A percentile compares a stretch with the other conserved stretches of the same genome.
These are phyloP conservation scores for Pulveroboletus sp. DNA, from an alignment of 768 basidiomycete genomes.

Conservation along the genomic window DNA sequence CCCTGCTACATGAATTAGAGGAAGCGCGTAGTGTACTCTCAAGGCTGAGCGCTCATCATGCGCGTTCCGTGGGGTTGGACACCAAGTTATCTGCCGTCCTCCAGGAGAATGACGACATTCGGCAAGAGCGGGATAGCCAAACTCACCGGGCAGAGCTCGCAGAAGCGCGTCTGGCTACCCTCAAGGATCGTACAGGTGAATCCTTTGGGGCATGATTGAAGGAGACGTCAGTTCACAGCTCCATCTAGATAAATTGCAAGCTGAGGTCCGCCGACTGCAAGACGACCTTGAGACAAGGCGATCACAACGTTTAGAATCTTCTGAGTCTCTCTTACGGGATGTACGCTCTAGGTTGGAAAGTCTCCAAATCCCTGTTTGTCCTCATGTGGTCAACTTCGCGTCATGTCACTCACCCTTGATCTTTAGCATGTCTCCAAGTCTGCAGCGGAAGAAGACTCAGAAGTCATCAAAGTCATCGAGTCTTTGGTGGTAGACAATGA, in stretches of 20 bases:
- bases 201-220: background rate
- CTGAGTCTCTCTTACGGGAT: conserved; percentile 62
- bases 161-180: conserved; percentile 57
- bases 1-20: conserved; percentile 67
- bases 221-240: conserved; percentile 3
- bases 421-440: conserved; percentile 38
- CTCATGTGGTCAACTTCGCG: background rate
- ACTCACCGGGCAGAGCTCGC: conserved; percentile 60
- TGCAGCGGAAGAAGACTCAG: conserved; percentile 42
- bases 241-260: conserved; percentile 59
- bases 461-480: conserved; percentile 68
- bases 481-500: conserved; percentile 87
- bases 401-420: conserved; percentile 14
- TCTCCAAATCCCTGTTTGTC: conserved; percentile 54
- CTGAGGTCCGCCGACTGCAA: conserved; percentile 60
- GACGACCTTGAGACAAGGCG: conserved; percentile 59
- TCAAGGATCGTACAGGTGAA: conserved; percentile 66
- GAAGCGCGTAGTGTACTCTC: conserved; percentile 64
- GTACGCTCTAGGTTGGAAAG: conserved; percentile 59
- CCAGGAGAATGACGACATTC: conserved; percentile 78
- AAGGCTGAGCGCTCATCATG: conserved; percentile 63
- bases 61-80: conserved; percentile 68
- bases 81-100: conserved; percentile 56
- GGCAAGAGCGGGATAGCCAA: conserved; percentile 75
- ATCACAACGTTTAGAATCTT: conserved; percentile 56